Evolutionary conservation across 2,329 filamentous ascomycete species (phyloP), one percentile per base, ranked within the genome.

Genomic region (Verticillium dahliae): DNA sequence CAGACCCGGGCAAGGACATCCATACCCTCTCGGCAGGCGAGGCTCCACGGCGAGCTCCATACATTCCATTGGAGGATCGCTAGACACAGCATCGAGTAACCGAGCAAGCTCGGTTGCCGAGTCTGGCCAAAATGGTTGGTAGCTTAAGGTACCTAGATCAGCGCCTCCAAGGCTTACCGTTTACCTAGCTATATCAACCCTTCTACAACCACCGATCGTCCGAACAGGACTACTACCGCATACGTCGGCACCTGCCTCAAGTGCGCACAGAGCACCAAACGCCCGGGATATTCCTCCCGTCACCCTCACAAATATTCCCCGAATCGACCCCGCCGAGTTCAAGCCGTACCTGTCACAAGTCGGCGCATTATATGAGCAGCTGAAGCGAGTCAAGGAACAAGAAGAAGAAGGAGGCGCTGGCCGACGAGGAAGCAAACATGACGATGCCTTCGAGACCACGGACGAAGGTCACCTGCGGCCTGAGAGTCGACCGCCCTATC

Each of bases 211-310:
- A 34, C 91, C 94, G 3, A 96, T 97, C 67, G 87, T 96, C 62
- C 87, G 94, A 66, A 96, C 93, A 2, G 93, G 94, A 61, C 83
- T 97, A 58, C 81, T 92, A 60, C 90, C 93, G 27, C 90, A 96
- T 73, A 89, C 89, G 1, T 81, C 88, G 1, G 86, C 89, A 2
- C 85, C 90, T 1, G 74, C 78, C 9, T 85, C 86, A n/a, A 90
- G 86, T 68, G 81, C 88, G 14, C 91, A 95, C 70, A 94, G 89
- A 68, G 88, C 91, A 14, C 94, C 94, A 0, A 96, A 92, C 1
- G 83, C 90, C 18, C 86, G 86, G 73, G 94, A 99, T 72, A 99
- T 99, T 41, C 94, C 94, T 1, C 94, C 94, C 0, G 95, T 99
- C 0, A 88, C 92, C 1, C 80, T 99, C 63, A 93, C 92, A 7